phyloP scores from a whole-genome alignment of 140 eudicot genomes.

The Anethum foeniculum region DNA sequence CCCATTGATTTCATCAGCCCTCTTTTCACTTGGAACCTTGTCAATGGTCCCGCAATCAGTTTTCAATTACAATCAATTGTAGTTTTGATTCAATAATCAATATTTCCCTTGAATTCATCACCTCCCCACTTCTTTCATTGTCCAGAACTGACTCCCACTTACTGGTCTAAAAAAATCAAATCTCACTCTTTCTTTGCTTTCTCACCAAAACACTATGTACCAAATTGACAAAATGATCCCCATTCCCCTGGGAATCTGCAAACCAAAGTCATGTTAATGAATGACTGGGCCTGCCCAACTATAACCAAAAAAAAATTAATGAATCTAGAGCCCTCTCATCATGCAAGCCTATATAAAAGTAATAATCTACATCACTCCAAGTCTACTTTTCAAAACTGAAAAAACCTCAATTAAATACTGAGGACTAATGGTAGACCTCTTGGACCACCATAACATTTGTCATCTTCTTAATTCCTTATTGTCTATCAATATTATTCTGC shows the following conservation, averaged over 20 bases:
- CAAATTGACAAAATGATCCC: conserved; percentile 33
- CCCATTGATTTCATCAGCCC: conserved; percentile 16
- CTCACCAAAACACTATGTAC: conserved; percentile 54
- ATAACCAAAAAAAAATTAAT: conserved; percentile 24
- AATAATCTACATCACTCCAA: conserved; percentile 29
- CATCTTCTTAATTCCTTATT: conserved; percentile 11
- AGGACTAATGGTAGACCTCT: conserved; percentile 40
- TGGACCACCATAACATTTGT: conserved; percentile 24
- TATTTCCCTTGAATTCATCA: conserved; percentile 43
- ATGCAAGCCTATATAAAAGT: background rate
- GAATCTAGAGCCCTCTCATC: conserved; percentile 29
- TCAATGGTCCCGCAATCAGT: conserved; percentile 46
- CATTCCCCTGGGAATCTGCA: conserved; percentile 84
- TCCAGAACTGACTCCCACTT: conserved; percentile 24
- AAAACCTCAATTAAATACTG: conserved; percentile 41
- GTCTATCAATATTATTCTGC: conserved; percentile 9
- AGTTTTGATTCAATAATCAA: conserved; percentile 34
- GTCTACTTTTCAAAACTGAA: conserved; percentile 18
- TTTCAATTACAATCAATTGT: conserved; percentile 22
- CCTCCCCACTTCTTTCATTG: conserved; percentile 38
- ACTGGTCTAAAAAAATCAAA: background rate
- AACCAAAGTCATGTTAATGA: conserved; percentile 33
- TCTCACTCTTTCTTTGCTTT: conserved; percentile 20
- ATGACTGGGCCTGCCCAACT: conserved; percentile 42
- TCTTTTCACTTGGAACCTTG: background rate